Conservation (phyloP, 2,329 filamentous ascomycete genomes). For the Pseudocercospora musae region DNA sequence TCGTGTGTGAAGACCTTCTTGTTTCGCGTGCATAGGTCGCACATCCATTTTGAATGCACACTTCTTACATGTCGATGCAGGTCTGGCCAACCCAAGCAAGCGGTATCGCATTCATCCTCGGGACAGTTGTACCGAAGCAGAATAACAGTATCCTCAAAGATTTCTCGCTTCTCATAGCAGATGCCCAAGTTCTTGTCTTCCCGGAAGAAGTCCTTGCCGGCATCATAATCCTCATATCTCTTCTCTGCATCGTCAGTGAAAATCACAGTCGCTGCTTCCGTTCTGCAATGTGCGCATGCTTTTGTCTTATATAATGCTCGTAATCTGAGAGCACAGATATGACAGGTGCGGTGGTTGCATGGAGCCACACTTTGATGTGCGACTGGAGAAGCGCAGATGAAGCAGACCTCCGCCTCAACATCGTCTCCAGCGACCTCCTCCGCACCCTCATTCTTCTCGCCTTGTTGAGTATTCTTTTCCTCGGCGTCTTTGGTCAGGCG, state of each 20-base stretch:
- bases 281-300: conserved; percentile 92
- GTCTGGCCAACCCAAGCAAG: conserved; percentile 76
- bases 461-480: conserved; percentile 31
- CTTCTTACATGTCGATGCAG: conserved; percentile 77
- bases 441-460: conserved; percentile 21
- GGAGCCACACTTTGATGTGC: conserved; percentile 84
- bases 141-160: conserved; percentile 84
- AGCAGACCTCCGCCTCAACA: conserved; percentile 72
- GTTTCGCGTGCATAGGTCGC: conserved; percentile 83
- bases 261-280: conserved; percentile 74
- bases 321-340: conserved; percentile 89
- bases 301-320: conserved; percentile 94
- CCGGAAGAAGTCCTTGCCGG: conserved; percentile 67
- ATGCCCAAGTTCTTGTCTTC: conserved; percentile 86
- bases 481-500: conserved; percentile 49
- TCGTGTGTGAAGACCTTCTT: conserved; percentile 99
- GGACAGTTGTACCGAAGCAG: conserved; percentile 94
- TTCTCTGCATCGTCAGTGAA: conserved; percentile 85
- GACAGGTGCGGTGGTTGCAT: conserved; percentile 94
- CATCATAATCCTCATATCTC: conserved; percentile 74
- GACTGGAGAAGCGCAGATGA: conserved; percentile 92
- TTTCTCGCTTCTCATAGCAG: conserved; percentile 81
- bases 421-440: conserved; percentile 28
- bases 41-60: conserved; percentile 83
- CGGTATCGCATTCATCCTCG: conserved; percentile 76